Evolutionary conservation across 306 rosid genomes (phyloP).

Genomic region (Purshia tridentata): DNA sequence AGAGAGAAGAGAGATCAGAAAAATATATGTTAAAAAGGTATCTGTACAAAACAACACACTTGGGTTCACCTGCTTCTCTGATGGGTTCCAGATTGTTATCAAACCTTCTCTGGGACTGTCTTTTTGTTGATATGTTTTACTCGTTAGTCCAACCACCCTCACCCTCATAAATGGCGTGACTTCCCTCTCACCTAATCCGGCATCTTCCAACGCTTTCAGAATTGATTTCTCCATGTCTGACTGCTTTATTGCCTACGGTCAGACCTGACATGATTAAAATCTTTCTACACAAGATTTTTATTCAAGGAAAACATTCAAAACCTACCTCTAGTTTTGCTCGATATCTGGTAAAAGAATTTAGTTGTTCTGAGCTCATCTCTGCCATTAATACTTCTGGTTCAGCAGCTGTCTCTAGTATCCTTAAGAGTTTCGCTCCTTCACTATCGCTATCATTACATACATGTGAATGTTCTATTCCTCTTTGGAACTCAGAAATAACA

Average conservation of each 20-base stretch:
- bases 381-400: constrained; percentile 94
- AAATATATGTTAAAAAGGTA: not conserved
- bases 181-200: constrained; percentile 64
- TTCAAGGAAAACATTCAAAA: constrained; percentile 23
- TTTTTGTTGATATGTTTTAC: constrained; percentile 32
- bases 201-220: constrained; percentile 71
- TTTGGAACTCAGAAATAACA: constrained; percentile 59
- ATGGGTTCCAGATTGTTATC: constrained; percentile 87
- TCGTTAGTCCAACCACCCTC: constrained; percentile 70
- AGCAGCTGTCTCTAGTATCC: constrained; percentile 72
- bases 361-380: constrained; percentile 85
- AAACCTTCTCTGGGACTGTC: constrained; percentile 65
- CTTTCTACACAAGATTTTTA: constrained; percentile 27
- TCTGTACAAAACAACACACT: not conserved
- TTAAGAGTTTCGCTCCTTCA: constrained; percentile 81
- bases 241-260: constrained; percentile 63
- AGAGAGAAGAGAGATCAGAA: not conserved
- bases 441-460: constrained; percentile 50
- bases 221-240: constrained; percentile 68
- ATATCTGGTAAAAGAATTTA: constrained; percentile 64
- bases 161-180: constrained; percentile 76
- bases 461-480: constrained; percentile 41
- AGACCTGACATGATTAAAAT: constrained; percentile 30
- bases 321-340: constrained; percentile 73
- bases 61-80: constrained; percentile 58